Evolutionary conservation across 169 alveolate genomes (phyloP), one percentile per base, ranked within the genome.

Genomic region (Eimeria praecox): DNA sequence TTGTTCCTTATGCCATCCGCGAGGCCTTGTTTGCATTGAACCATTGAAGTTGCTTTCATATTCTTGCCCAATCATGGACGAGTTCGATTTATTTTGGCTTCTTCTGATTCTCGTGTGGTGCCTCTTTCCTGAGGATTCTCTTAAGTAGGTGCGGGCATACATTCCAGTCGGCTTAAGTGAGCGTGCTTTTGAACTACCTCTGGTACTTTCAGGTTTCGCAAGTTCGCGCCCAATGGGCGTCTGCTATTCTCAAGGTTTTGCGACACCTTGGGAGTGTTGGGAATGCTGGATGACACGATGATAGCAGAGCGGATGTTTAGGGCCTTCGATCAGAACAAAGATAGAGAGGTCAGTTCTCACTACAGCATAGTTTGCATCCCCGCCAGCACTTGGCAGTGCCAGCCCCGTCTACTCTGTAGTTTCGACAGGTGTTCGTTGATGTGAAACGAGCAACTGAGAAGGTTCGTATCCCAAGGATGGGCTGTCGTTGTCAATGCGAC

Each of bases 201-300:
- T 46, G 40, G 6, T 33, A 6, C 56, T 22, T 73, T 12, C 96
- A 95, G 96, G 69, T 95, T 78, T 66, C 95, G 95, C 44, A 89
- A 73, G 52, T 90, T 78, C n/a, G 94, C 95, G 38, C 96, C 95
- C 33, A 75, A 85, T 38, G 97, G 97, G 69, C 91, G 80, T 44
- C 71, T 95, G 85, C 75, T 77, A 27, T 90, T 90, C 22, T 54
- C 94, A 0, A 90, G 95, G 44, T 95, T 95, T 75, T 71, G 95
- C 89, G 95, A 94, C 56, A 78, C 97, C n/a, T 49, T 96, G 78
- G 97, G 97, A 24, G 93, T 94, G 52, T 42, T 96, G 91, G 97
- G 96, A 24, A 71, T 96, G 96, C 88, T 94, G 44, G 97, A 94
- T 78, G 96, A 96, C 56, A 62, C 96, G 38, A 94, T 96, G 95